These are phyloP conservation scores for Pseudogymnoascus sp. DNA, from an alignment of 2,329 filamentous ascomycete genomes.

Conservation along the genomic window DNA sequence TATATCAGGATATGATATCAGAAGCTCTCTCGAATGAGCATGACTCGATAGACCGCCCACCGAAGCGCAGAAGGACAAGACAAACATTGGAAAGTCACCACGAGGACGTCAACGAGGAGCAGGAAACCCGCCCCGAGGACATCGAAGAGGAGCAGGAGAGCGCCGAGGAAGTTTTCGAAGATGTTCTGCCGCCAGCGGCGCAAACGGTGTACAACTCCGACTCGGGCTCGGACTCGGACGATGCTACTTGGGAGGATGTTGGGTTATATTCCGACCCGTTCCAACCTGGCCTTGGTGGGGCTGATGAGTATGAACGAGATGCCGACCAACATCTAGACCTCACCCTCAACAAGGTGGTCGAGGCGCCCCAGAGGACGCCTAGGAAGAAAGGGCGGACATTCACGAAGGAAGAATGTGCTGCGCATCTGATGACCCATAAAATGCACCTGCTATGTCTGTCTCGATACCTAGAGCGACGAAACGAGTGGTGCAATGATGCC, in stretches of 20 bases:
- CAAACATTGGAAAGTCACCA: conserved; percentile 12
- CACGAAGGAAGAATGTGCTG: conserved; percentile 45
- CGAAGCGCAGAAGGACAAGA: conserved; percentile 29
- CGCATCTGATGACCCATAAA: conserved; percentile 73
- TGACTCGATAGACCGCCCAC: conserved; percentile 27
- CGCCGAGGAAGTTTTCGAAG: conserved; percentile 24
- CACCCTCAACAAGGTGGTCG: conserved; percentile 26
- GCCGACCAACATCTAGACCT: conserved; percentile 27
- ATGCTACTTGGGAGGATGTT: conserved; percentile 13
- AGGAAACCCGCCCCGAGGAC: conserved; percentile 17
- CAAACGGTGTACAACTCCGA: conserved; percentile 25
- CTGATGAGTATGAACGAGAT: conserved; percentile 23
- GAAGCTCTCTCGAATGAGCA: conserved; percentile 31
- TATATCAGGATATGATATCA: conserved; percentile 39
- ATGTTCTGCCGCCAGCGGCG: conserved; percentile 19
- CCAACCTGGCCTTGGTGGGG: conserved; percentile 20
- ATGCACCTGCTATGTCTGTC: conserved; percentile 77
- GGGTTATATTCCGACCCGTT: conserved; percentile 15
- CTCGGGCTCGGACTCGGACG: conserved; percentile 1
- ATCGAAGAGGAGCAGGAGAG: conserved; percentile 18
- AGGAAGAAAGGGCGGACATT: conserved; percentile 35
- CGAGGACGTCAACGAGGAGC: conserved; percentile 12
- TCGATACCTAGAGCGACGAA: conserved; percentile 67
- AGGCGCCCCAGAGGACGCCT: conserved; percentile 14
- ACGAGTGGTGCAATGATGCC: conserved; percentile 80